phyloP scores from a whole-genome alignment of 1,284 basidiomycete genomes.

The Heterobasidion annosum region DNA sequence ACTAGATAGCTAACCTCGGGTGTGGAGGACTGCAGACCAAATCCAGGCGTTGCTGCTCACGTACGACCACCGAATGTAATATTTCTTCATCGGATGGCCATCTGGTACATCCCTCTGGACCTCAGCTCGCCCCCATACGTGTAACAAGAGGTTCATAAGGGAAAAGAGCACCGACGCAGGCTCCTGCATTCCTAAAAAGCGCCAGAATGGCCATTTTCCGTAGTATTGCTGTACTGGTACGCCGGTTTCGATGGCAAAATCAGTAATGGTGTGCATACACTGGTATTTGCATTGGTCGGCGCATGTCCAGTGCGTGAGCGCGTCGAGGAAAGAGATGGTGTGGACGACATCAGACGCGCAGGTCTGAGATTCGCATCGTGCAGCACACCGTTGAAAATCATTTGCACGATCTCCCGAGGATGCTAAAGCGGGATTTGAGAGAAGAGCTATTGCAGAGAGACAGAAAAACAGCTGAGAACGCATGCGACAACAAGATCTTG shows the following conservation, averaged over 20 bases:
- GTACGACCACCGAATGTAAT: constrained; percentile 63
- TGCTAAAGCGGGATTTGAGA: constrained; percentile 8
- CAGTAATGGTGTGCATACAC: constrained; percentile 83
- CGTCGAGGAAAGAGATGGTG: constrained; percentile 32
- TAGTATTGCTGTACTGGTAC: constrained; percentile 69
- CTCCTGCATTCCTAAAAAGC: constrained; percentile 84
- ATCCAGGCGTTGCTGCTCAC: constrained; percentile 89
- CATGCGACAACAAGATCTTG: neutral
- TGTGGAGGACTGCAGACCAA: constrained; percentile 91
- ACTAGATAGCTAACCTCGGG: constrained; percentile 52
- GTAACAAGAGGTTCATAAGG: constrained; percentile 72
- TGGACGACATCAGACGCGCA: neutral
- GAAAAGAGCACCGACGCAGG: constrained; percentile 90
- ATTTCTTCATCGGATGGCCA: constrained; percentile 61
- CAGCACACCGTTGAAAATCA: constrained; percentile 18
- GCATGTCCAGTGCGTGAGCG: constrained; percentile 72
- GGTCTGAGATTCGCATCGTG: constrained; percentile 1
- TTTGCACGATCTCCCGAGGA: constrained; percentile 24
- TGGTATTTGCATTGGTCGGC: constrained; percentile 81
- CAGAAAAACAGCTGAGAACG: neutral
- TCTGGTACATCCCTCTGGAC: constrained; percentile 40
- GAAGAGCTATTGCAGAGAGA: constrained; percentile 1
- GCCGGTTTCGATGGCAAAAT: constrained; percentile 37
- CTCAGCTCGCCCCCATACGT: constrained; percentile 47
- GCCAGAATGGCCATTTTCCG: constrained; percentile 96